Percentiles rank a stretch among this genome's conserved stretches.
Evolutionary conservation across 345 rosid species (phyloP).

Genomic region (Bruguiera parviflora): DNA sequence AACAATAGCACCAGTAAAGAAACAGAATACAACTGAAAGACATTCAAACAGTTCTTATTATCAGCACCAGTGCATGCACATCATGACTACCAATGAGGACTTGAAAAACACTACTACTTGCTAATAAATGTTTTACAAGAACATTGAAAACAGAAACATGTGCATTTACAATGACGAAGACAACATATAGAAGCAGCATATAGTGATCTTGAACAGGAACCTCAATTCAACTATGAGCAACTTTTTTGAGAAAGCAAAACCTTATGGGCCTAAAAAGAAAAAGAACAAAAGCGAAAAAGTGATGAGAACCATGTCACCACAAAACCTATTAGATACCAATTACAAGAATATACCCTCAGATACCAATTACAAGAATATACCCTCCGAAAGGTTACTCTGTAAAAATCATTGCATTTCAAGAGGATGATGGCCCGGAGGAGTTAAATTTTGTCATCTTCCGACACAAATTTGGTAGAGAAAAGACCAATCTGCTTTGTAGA

Average conservation of each 20-base stretch:
- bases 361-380: neutral
- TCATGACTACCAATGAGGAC: no score
- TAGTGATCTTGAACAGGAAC: no score
- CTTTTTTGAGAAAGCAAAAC: no score
- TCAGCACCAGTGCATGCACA: no score
- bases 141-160: no score
- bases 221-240: no score
- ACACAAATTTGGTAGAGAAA: slow-evolving; percentile 35
- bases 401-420: slow-evolving; percentile 25
- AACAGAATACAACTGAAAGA: neutral
- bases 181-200: no score
- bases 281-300: neutral
- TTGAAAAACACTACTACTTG: no score
- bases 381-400: slow-evolving; percentile 20
- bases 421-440: slow-evolving; percentile 17
- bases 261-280: neutral
- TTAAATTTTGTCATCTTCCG: slow-evolving; percentile 50
- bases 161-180: no score
- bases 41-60: neutral
- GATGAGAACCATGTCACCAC: neutral
- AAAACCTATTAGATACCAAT: neutral
- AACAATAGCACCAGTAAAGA: neutral
- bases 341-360: slow-evolving; percentile 10
- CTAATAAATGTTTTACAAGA: no score
- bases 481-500: slow-evolving; percentile 45